These are phyloP conservation scores for Lenwebbia sp. DNA, from an alignment of 345 rosid species.

Conservation along the genomic window DNA sequence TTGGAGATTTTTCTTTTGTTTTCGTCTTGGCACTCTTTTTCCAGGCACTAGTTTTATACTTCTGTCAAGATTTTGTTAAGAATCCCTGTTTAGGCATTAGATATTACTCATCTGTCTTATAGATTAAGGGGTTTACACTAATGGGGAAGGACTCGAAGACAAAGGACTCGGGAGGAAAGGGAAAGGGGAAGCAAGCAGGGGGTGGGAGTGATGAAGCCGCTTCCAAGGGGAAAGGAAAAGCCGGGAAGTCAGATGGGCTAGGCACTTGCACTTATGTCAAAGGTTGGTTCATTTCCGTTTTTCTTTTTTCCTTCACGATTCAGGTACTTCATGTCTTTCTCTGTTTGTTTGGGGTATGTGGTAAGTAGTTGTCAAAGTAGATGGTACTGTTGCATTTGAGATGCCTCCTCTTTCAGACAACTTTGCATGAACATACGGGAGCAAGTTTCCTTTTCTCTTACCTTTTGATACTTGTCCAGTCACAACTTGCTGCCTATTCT, in stretches of 20 bases:
- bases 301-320: neutral
- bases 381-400: neutral
- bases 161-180: constrained; percentile 41
- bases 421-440: neutral
- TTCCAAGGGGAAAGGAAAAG: constrained; percentile 93
- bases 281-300: constrained; percentile 26
- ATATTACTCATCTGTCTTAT: neutral
- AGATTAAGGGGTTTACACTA: neutral
- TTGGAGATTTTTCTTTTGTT: neutral
- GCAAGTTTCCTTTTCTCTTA: neutral
- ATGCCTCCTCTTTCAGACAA: neutral
- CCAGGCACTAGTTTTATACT: neutral
- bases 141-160: constrained; percentile 7
- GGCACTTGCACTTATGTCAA: constrained; percentile 97
- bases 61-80: neutral
- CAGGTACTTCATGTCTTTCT: neutral
- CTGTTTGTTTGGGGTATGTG: neutral
- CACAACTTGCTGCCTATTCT: neutral
- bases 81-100: neutral
- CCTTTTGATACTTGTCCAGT: neutral
- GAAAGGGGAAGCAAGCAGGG: constrained; percentile 78
- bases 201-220: constrained; percentile 55
- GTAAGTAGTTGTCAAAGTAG: neutral
- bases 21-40: neutral
- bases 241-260: constrained; percentile 82